Base-by-base conservation (phyloP, 768 basidiomycete species). In the Collybia sordida region DNA sequence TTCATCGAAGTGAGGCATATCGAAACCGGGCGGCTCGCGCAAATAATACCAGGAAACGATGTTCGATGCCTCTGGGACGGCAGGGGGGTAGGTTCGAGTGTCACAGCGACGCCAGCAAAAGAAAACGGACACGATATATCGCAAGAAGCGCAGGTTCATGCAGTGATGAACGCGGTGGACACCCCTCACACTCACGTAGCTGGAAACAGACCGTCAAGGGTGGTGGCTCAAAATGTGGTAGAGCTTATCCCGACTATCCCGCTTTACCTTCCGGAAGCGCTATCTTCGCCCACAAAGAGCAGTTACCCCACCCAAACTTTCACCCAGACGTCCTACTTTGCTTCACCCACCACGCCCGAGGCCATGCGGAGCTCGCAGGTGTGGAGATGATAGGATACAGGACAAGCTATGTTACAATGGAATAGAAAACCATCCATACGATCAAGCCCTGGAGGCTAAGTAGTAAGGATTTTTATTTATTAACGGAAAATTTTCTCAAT, bases 1-100 rank as follows among this genome's bases (percentile, higher is more conserved):
- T 96, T 98, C 71, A 91, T 98, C 57, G 94, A 98, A 68, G 82
- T 98, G 38, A 84, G 94, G 22, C 87, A 95, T 61, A 81, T 94
- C 56, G 79, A 83, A 59, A 90, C 86, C 0, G 90, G 92, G 6
- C 81, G 89, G 0, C 80, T 94, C 3, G 85, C 82, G 1, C 93
- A 95, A 63, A 90, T 94, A 63, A 90, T 94, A 49, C 79, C 83
- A 0, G 93, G 93, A 4, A 80, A 81, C 47, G 90, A 94, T 59
- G 78, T 96, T 27, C 83, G 88, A 25, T 93, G 91, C 62, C 82
- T 93, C 23, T 98, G 93, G 88, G 94, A 98, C 63, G 95, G 91
- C 11, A 84, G 91, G 2, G 75, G 74, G 6, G 66, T 72, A 42
- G 63, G 66, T 52, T 60, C 81, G 72, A 88, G 66, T 82, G 86